These are phyloP conservation scores for Talaromyces wortmannii DNA, from an alignment of 495 filamentous ascomycete species.

Conservation along the genomic window DNA sequence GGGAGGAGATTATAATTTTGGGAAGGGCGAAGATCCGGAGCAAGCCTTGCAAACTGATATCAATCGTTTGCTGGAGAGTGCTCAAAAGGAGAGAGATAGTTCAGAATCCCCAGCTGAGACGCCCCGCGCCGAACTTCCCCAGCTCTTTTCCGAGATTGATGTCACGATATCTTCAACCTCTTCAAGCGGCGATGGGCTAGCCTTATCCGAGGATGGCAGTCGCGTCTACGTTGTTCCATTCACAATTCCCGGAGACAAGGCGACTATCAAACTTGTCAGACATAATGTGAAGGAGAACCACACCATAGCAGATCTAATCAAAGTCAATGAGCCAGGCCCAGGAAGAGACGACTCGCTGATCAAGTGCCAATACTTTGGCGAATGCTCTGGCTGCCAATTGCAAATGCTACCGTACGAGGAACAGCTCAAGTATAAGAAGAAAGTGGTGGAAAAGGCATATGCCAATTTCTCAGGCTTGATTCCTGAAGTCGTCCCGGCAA, in stretches of 20 bases:
- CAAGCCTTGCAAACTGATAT: conserved; percentile 73
- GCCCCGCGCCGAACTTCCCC: conserved; percentile 40
- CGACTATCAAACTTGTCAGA: conserved; percentile 69
- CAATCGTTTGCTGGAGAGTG: conserved; percentile 44
- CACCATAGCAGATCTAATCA: conserved; percentile 72
- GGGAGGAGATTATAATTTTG: not conserved
- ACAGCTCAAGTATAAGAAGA: conserved; percentile 77
- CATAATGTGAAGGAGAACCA: conserved; percentile 56
- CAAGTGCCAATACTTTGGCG: conserved; percentile 76
- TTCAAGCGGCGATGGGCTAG: conserved; percentile 87
- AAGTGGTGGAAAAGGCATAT: conserved; percentile 87
- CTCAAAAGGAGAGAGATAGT: too few relatives aligned
- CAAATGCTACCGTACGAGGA: conserved; percentile 91
- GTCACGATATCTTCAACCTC: conserved; percentile 69
- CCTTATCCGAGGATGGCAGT: conserved; percentile 51
- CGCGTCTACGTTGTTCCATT: conserved; percentile 90
- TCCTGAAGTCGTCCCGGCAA: conserved; percentile 64
- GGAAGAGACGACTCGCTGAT: conserved; percentile 71
- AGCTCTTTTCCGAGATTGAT: conserved; percentile 68
- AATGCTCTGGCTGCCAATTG: conserved; percentile 90
- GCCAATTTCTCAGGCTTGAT: conserved; percentile 79
- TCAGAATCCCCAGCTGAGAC: too few relatives aligned
- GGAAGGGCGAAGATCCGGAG: conserved; percentile 42
- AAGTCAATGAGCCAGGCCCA: conserved; percentile 64
- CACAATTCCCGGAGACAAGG: conserved; percentile 74